Evolutionary conservation across 768 basidiomycete genomes (phyloP).

Genomic region (Amylocystis lapponica): DNA sequence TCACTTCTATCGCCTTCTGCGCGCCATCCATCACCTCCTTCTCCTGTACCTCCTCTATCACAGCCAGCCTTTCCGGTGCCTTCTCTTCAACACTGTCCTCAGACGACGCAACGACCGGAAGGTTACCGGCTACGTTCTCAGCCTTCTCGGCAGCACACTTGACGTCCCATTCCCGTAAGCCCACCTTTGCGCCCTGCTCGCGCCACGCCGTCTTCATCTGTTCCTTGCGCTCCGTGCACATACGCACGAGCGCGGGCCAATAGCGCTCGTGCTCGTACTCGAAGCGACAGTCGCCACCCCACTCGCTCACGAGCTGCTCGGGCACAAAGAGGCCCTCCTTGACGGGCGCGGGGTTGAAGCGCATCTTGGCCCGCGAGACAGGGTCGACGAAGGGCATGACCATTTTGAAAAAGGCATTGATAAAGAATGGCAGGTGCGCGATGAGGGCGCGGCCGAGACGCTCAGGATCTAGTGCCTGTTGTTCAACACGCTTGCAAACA

Average conservation of each 20-base stretch:
- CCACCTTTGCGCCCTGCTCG: constrained; percentile 59
- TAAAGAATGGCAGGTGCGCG: constrained; percentile 74
- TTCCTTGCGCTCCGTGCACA: constrained; percentile 46
- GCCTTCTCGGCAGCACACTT: constrained; percentile 38
- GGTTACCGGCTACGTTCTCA: too few species aligned
- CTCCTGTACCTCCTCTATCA: too few species aligned
- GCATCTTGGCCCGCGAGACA: constrained; percentile 66
- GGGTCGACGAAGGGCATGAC: constrained; percentile 83
- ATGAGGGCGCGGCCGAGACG: constrained; percentile 71
- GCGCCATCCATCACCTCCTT: too few species aligned
- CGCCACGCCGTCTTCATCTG: constrained; percentile 59
- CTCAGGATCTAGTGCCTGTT: constrained; percentile 52
- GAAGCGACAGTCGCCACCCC: constrained; percentile 65
- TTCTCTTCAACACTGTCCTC: too few species aligned
- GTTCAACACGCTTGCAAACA: background rate
- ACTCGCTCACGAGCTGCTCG: constrained; percentile 67
- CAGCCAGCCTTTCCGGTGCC: too few species aligned
- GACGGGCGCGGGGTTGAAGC: constrained; percentile 66
- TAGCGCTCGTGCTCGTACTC: constrained; percentile 71
- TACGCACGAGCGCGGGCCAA: constrained; percentile 58
- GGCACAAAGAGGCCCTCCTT: constrained; percentile 62
- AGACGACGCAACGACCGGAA: too few species aligned
- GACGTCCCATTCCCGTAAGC: constrained; percentile 76
- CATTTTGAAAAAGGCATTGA: constrained; percentile 71
- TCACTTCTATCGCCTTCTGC: too few species aligned